Base-by-base conservation (phyloP, 495 filamentous ascomycete species). In the Alectoria sarmentosa region DNA sequence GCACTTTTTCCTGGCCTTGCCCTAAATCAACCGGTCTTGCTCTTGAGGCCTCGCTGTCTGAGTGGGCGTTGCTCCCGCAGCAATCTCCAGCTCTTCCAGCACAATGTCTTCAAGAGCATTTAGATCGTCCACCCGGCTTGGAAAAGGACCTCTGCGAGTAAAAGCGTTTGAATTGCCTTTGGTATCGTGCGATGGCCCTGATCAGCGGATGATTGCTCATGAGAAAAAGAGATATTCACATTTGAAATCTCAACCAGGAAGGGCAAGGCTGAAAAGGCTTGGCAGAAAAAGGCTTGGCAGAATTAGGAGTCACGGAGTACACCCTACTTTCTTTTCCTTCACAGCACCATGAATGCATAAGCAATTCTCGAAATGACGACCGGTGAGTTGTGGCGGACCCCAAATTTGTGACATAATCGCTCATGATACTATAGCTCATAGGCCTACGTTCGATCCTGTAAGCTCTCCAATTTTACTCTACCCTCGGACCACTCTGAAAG, bases 391-490 rank as follows among this genome's bases (percentile, higher is more conserved):
- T 21, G 28, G 30, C 14, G 10, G 11, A 32, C 11, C 21, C 6
- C 30, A 34, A 2, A 11, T 30, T 28, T 34, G 6, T 32, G 52
- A 34, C 28, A 10, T 17, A n/a, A 17, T 34, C 23, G 30, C 52
- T 55, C 6, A 32, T n/a, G 3, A 6, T 60, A 1, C 1, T 19
- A 65, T 54, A 67, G 70, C 70, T 61, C 70, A 72, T 49, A 70
- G 70, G 41, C 70, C 70, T 11, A 72, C 70, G 3, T 72, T 72
- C 55, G 70, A 72, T 63, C 70, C 70, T 2, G 70, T 72, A 68
- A 48, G 28, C 28, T 58, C 36, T 61, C 17, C 13, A 48, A 19
- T 4, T 36, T 28, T n/a, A 13, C 26, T n/a, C 8, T 59, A 32
- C 46, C 0, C 4, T 15, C 21, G 2, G 23, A 34, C 30, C 15